Base-by-base conservation (phyloP, 257 asterid genomes). In the Solanum lycopersicoides region DNA sequence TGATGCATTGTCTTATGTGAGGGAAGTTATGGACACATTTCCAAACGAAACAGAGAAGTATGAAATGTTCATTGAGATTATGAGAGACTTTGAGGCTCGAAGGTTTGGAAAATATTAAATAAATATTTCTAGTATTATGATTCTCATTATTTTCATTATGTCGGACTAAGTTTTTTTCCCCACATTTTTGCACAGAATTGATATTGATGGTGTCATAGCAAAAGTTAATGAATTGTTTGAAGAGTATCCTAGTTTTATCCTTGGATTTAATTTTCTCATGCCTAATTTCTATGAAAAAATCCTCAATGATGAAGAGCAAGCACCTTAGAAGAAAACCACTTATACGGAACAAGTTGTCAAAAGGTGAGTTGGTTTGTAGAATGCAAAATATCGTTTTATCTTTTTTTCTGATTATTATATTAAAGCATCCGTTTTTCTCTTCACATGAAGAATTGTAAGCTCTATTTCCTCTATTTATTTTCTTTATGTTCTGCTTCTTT, bases 271-370 rank as follows among this genome's bases (percentile, higher is more conserved):
- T 86, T 93, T 98, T 88, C 94, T 96, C 94, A 91, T 96, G 89
- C 99, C 98, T n/a, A 95, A 94, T 91, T 97, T 96, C 79, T 94
- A 92, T 89, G 98, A 97, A 91, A 95, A 94, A 76, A 97, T 96
- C 30, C 30, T 28, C 30, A 93, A 91, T 28, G 97, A 95, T 3
- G 98, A 90, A 87, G 98, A 95, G 39, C 96, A 93, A 86, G 95
- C 94, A 87, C 95, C 95, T 74, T 95, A 95, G 4, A 11, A 44
- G 4, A 44, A 44, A 44, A 44, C 14, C 4, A 44, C 47, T 44
- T 11, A 0, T 11, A 44, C 0, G 14, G 47, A 44, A 44, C 4
- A 44, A 44, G 14, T 13, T 9, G 13, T 11, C 4, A 11, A 44
- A 44, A 44, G 50, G 50, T 12, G 14, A 44, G 50, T 0, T 11